Percentiles rank a stretch among this genome's conserved stretches.
Evolutionary conservation across 306 rosid genomes (phyloP).

Genomic region (Citrullus mucosospermus): DNA sequence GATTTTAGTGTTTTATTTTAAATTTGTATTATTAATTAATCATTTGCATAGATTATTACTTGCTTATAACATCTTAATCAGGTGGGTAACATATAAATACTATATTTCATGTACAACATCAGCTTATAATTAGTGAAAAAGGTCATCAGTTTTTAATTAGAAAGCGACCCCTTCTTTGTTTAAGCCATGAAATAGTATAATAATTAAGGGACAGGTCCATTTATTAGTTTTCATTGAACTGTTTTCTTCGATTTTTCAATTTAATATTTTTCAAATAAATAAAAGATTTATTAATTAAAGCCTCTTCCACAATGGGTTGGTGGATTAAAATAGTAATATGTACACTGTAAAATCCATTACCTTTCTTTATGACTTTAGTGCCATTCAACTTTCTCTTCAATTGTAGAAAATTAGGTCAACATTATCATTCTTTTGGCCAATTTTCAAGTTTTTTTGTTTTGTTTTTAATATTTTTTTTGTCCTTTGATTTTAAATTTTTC

Average conservation of each 20-base stretch:
- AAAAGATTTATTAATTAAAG: background rate
- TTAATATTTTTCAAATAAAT: background rate
- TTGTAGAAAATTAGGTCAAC: slow-evolving; percentile 1
- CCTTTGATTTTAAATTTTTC: background rate
- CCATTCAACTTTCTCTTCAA: slow-evolving; percentile 1
- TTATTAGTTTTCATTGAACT: background rate
- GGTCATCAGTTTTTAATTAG: background rate
- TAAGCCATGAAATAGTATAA: background rate
- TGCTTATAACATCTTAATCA: background rate
- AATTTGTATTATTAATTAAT: background rate
- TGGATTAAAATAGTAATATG: slow-evolving; percentile 3
- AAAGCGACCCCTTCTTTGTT: background rate
- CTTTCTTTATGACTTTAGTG: background rate
- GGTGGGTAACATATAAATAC: background rate
- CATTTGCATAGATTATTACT: background rate
- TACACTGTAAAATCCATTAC: slow-evolving; percentile 8
- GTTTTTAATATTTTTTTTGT: background rate
- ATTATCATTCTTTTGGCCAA: background rate
- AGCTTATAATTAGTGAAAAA: background rate
- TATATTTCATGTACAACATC: background rate
- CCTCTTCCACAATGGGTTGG: slow-evolving; percentile 2
- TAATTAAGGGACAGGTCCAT: background rate
- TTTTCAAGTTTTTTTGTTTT: background rate
- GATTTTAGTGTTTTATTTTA: no score
- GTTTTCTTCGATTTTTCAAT: background rate